phyloP scores from a whole-genome alignment of 805 yeast genomes.

The Naumovozyma baii region DNA sequence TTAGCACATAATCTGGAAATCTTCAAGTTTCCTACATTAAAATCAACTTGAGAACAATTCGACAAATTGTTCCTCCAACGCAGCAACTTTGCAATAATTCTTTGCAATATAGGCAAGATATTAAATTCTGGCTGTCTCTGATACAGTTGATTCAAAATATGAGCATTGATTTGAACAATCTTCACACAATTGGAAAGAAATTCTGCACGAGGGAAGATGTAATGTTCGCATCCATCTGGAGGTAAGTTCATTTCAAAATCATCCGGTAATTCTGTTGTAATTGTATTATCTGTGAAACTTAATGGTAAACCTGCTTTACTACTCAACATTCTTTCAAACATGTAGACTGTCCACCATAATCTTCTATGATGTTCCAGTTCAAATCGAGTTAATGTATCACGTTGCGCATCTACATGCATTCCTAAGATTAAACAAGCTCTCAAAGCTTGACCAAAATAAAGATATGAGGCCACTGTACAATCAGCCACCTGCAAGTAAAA shows the following conservation, averaged over 20 bases:
- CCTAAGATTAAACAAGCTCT: constrained; percentile 66
- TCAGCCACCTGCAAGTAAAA: constrained; percentile 78
- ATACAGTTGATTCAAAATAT: constrained; percentile 56
- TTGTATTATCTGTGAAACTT: constrained; percentile 71
- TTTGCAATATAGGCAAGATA: constrained; percentile 64
- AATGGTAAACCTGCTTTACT: constrained; percentile 76
- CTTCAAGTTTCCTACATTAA: constrained; percentile 33
- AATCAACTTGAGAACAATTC: constrained; percentile 54
- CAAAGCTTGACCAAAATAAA: constrained; percentile 68
- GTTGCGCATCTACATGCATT: constrained; percentile 75
- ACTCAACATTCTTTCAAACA: constrained; percentile 74
- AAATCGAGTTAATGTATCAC: constrained; percentile 50
- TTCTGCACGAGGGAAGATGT: constrained; percentile 71
- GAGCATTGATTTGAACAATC: constrained; percentile 70
- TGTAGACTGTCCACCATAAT: constrained; percentile 79
- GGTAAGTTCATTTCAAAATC: constrained; percentile 61
- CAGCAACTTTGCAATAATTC: constrained; percentile 53
- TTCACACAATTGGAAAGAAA: constrained; percentile 67
- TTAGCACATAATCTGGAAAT: constrained; percentile 62
- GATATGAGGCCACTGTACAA: constrained; percentile 71
- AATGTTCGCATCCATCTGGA: constrained; percentile 49
- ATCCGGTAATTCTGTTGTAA: constrained; percentile 65
- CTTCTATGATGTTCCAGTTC: constrained; percentile 79
- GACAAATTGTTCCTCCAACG: constrained; percentile 63
- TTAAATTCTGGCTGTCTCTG: constrained; percentile 71